Percentiles rank a stretch among this genome's conserved stretches.
Conservation (phyloP, 225 moss, liverwort and hornwort genomes). For the Rhytidiadelphus loreus region DNA sequence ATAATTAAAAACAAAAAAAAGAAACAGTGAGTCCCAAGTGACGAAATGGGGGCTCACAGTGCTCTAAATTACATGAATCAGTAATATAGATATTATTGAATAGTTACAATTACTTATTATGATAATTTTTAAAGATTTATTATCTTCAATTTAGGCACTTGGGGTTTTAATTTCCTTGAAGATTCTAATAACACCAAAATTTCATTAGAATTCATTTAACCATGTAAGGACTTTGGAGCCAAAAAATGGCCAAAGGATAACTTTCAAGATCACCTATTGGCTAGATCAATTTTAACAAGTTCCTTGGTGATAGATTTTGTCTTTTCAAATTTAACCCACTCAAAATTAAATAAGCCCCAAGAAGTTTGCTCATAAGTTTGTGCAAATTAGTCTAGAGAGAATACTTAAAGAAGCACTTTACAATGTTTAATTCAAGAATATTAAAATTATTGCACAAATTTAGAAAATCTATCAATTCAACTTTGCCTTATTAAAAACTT, state of each 20-base stretch:
- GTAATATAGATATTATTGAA: background rate
- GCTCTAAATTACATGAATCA: background rate
- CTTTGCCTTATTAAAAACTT: too few species aligned
- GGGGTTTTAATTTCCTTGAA: background rate
- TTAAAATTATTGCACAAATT: too few species aligned
- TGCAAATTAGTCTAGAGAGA: background rate
- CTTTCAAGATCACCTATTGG: background rate
- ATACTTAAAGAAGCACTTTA: accelerated
- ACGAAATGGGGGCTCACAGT: too few species aligned
- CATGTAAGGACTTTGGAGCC: accelerated
- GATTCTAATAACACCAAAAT: background rate
- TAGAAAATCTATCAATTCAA: too few species aligned
- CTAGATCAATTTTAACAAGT: background rate
- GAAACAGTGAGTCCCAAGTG: too few species aligned
- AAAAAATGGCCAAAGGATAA: accelerated
- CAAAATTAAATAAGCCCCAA: background rate
- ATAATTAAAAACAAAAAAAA: too few species aligned
- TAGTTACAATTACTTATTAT: background rate
- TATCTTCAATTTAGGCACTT: background rate
- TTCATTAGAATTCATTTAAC: background rate
- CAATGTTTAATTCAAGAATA: too few species aligned
- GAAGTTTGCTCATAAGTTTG: background rate
- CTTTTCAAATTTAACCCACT: background rate
- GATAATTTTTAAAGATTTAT: background rate
- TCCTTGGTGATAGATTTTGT: background rate